A percentile compares a stretch with the other conserved stretches of the same genome.
These are phyloP conservation scores for Hymenoscyphus infarciens DNA, from an alignment of 2,329 filamentous ascomycete genomes.

Conservation along the genomic window DNA sequence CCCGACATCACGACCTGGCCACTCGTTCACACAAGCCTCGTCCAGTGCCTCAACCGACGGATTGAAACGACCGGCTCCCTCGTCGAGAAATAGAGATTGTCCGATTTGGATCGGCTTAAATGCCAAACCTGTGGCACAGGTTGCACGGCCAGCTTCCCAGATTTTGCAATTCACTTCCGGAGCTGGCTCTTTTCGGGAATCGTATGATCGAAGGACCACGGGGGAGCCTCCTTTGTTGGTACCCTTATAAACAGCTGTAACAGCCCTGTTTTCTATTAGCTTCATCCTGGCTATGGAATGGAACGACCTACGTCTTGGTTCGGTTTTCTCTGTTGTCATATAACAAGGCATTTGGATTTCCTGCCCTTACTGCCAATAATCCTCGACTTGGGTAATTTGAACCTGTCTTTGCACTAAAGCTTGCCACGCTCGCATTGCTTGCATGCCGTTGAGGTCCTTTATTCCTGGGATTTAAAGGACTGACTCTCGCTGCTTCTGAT, in stretches of 20 bases:
- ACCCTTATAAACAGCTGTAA: slow-evolving; percentile 88
- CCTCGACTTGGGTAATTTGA: slow-evolving; percentile 54
- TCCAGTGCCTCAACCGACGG: slow-evolving; percentile 81
- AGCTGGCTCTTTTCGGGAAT: slow-evolving; percentile 85
- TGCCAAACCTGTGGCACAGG: slow-evolving; percentile 81
- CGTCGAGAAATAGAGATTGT: slow-evolving; percentile 90
- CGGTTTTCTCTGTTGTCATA: slow-evolving; percentile 84
- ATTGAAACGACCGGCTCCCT: slow-evolving; percentile 89
- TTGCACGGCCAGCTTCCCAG: slow-evolving; percentile 96
- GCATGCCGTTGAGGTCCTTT: slow-evolving; percentile 52
- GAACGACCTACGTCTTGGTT: slow-evolving; percentile 76
- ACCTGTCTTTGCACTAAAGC: slow-evolving; percentile 68
- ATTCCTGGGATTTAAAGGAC: slow-evolving; percentile 44
- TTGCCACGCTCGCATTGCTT: slow-evolving; percentile 80
- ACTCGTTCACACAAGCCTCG: slow-evolving; percentile 88
- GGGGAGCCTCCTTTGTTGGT: slow-evolving; percentile 65
- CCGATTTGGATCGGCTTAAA: slow-evolving; percentile 96
- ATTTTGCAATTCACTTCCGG: slow-evolving; percentile 93
- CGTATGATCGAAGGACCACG: slow-evolving; percentile 84
- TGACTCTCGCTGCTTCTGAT: slow-evolving; percentile 18
- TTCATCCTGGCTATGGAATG: neutral
- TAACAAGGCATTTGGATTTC: slow-evolving; percentile 80
- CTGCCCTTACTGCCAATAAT: slow-evolving; percentile 55
- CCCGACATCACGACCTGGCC: slow-evolving; percentile 88
- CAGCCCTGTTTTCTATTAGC: slow-evolving; percentile 57